phyloP scores from a whole-genome alignment of 306 rosid species.

The Comarum palustre region DNA sequence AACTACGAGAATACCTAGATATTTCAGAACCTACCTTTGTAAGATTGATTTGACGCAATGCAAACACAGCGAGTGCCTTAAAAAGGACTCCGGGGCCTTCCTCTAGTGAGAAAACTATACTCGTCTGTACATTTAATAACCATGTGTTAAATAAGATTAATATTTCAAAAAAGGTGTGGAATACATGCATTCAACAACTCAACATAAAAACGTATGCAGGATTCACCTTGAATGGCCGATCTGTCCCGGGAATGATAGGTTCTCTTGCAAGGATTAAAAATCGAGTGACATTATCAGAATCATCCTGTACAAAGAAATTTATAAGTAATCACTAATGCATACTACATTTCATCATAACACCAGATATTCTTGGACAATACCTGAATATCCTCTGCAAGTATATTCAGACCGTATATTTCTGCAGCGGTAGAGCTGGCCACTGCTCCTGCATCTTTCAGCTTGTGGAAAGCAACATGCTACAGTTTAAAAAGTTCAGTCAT shows the following conservation, averaged over 20 bases:
- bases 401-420: slow-evolving; percentile 64
- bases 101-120: slow-evolving; percentile 93
- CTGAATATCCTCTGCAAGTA: slow-evolving; percentile 92
- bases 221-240: slow-evolving; percentile 82
- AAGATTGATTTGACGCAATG: slow-evolving; percentile 83
- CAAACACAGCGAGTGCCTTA: slow-evolving; percentile 98
- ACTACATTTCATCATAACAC: slow-evolving; percentile 12
- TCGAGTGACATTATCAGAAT: slow-evolving; percentile 79
- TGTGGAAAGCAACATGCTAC: slow-evolving; percentile 70
- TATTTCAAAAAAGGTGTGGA: slow-evolving; percentile 5
- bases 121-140: slow-evolving; percentile 56
- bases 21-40: slow-evolving; percentile 52
- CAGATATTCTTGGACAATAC: slow-evolving; percentile 31
- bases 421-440: slow-evolving; percentile 91
- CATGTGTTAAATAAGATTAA: slow-evolving; percentile 3
- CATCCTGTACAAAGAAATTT: slow-evolving; percentile 64
- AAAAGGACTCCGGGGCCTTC: slow-evolving; percentile 96
- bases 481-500: slow-evolving; percentile 27
- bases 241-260: slow-evolving; percentile 90
- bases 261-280: slow-evolving; percentile 89
- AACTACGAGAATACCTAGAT: neutral
- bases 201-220: neutral
- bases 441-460: slow-evolving; percentile 79
- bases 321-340: slow-evolving; percentile 19
- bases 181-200: neutral